Evolutionary conservation across 768 basidiomycete genomes (phyloP), one percentile per base, ranked within the genome.

Genomic region (Boletus edulis): DNA sequence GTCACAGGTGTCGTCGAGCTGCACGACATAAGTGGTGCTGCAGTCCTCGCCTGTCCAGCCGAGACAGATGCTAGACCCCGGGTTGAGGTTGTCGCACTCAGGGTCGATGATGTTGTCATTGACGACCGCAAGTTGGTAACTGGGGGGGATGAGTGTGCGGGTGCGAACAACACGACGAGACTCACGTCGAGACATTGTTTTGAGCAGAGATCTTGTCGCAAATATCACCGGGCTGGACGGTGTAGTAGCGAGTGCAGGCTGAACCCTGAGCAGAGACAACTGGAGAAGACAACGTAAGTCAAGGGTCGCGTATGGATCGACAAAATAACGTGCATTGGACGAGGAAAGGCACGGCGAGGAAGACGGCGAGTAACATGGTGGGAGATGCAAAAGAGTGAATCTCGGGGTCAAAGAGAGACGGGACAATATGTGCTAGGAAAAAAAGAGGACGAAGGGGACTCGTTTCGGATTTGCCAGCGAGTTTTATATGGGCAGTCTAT

Each of bases 161-260:
- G 10, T 7, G 9, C 8, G n/a, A 42, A 13, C 8, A 15, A 7
- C 8, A 5, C 4, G 6, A 29, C 3, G 20, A 31, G 8, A 76
- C 83, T 29, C 58, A 88, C 86, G 85, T 85, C 34, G 86, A 87
- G 60, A 77, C 83, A 40, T 79, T 75, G 51, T 86, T 60, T 7
- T 78, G 74, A n/a, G 79, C 77, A 57, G 86, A 89, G 70, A 91
- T 91, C 58, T 67, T 64, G 73, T 91, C 87, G 66, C 89, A 91
- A 51, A 76, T 79, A 66, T 91, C 89, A 48, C 84, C 84, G 3
- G 63, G 62, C 54, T 78, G 62, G 39, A 89, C 77, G 56, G 78
- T 83, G 70, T 90, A 89, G 11, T 61, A 67, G 59, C 89, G 83
- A 29, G 76, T 70, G 67, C 89, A 91, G 7, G 1, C 0, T 24